These are phyloP conservation scores for Agrostemma githago DNA, from an alignment of 148 eudicot species.

Conservation along the genomic window DNA sequence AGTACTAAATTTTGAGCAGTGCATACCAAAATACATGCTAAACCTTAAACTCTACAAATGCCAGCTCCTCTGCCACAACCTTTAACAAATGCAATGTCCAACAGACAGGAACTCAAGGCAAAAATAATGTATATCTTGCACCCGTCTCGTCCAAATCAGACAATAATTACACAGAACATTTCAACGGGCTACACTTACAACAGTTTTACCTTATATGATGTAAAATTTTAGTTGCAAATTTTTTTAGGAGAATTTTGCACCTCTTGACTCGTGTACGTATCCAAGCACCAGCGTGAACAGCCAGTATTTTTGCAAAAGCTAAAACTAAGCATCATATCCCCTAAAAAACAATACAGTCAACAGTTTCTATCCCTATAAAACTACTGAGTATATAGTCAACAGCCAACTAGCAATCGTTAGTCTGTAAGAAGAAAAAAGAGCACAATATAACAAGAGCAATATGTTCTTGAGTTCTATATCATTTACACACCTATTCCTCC, in stretches of 20 bases:
- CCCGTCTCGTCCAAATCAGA: background rate
- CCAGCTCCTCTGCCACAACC: background rate
- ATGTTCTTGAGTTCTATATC: background rate
- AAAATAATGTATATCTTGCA: background rate
- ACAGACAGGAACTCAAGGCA: background rate
- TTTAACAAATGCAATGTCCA: background rate
- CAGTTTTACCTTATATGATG: background rate
- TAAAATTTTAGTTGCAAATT: background rate
- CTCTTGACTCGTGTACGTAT: background rate
- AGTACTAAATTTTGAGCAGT: background rate
- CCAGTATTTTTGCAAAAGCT: background rate
- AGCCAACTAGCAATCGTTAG: too few relatives aligned
- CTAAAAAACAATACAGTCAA: background rate
- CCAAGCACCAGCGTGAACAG: background rate
- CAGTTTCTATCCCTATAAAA: background rate
- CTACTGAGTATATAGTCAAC: too few relatives aligned
- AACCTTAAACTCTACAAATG: background rate
- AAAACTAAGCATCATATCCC: slow-evolving; percentile 6
- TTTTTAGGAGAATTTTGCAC: background rate
- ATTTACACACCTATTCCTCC: background rate
- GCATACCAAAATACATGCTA: background rate
- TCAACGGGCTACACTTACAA: background rate
- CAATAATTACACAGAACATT: background rate
- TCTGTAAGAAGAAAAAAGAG: too few relatives aligned
- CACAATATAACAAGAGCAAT: too few relatives aligned